phyloP scores from a whole-genome alignment of 331 rosid genomes.

The Ulmus americana region DNA sequence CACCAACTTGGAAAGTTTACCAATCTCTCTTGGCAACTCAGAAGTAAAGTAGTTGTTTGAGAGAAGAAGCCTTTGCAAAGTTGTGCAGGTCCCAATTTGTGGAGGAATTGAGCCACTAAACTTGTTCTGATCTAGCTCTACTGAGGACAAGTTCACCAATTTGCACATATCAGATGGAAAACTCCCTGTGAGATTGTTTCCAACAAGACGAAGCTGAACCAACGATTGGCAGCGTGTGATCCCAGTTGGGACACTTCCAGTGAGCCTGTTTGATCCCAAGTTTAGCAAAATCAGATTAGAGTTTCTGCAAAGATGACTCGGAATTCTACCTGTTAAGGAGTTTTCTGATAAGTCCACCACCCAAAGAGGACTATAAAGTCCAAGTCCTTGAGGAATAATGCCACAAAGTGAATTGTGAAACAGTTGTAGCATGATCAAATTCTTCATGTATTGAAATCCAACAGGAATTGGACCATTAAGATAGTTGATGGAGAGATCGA shows the following conservation, averaged over 20 bases:
- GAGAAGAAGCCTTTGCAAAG: conserved; percentile 29
- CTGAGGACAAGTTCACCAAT: conserved; percentile 24
- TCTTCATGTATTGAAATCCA: conserved; percentile 25
- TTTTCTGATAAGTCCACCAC: conserved; percentile 32
- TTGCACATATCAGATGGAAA: conserved; percentile 25
- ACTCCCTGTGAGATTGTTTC: conserved; percentile 27
- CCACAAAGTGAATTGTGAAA: conserved; percentile 23
- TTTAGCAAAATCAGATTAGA: conserved; percentile 23
- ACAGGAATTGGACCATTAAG: conserved; percentile 31
- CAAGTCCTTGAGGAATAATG: conserved; percentile 30
- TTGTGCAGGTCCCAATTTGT: conserved; percentile 25
- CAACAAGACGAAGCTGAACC: conserved; percentile 28
- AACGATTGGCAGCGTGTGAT: conserved; percentile 30
- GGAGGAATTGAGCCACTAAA: conserved; percentile 32
- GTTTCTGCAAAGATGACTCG: conserved; percentile 23
- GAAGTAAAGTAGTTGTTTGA: conserved; percentile 25
- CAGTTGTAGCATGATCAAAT: conserved; percentile 28
- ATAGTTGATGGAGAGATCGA: conserved; percentile 29
- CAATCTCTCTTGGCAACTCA: conserved; percentile 32
- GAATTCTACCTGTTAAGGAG: conserved; percentile 24
- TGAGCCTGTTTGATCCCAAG: conserved; percentile 28
- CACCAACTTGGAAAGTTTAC: conserved; percentile 28
- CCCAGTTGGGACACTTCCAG: conserved; percentile 26
- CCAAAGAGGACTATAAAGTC: conserved; percentile 31
- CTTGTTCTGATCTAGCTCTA: conserved; percentile 31